phyloP scores from a whole-genome alignment of 306 rosid species.

The Cucumis hystrix region DNA sequence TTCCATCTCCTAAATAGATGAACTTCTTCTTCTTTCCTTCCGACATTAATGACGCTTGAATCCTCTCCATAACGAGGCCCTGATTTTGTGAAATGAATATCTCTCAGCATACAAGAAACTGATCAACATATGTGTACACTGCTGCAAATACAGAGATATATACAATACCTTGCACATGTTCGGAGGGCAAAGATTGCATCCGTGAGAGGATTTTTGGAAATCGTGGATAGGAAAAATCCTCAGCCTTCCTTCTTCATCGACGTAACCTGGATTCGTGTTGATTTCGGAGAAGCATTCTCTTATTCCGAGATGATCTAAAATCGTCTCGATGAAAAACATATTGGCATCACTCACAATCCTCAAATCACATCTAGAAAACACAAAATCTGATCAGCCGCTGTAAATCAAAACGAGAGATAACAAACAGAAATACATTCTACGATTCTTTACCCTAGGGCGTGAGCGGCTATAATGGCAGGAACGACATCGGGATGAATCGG shows the following conservation, averaged over 20 bases:
- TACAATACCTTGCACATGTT: constrained; percentile 59
- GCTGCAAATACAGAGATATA: not conserved
- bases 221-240: constrained; percentile 4
- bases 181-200: constrained; percentile 45
- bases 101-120: not conserved
- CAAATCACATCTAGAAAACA: constrained; percentile 1
- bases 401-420: not conserved
- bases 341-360: constrained; percentile 8
- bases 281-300: constrained; percentile 4
- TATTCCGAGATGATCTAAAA: not conserved
- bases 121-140: not conserved
- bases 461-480: constrained; percentile 52
- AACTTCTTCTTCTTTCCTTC: constrained; percentile 21
- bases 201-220: constrained; percentile 28
- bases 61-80: constrained; percentile 37
- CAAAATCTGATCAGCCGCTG: not conserved
- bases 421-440: not conserved
- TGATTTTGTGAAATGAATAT: not conserved
- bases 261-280: not conserved
- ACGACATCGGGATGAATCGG: constrained; percentile 45
- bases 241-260: constrained; percentile 2
- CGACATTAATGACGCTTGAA: constrained; percentile 13
- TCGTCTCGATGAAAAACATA: constrained; percentile 1
- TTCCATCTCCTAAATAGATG: constrained; percentile 53
- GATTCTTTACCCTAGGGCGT: constrained; percentile 32